These are phyloP conservation scores for Adansonia digitata DNA, from an alignment of 345 rosid genomes.

Conservation along the genomic window DNA sequence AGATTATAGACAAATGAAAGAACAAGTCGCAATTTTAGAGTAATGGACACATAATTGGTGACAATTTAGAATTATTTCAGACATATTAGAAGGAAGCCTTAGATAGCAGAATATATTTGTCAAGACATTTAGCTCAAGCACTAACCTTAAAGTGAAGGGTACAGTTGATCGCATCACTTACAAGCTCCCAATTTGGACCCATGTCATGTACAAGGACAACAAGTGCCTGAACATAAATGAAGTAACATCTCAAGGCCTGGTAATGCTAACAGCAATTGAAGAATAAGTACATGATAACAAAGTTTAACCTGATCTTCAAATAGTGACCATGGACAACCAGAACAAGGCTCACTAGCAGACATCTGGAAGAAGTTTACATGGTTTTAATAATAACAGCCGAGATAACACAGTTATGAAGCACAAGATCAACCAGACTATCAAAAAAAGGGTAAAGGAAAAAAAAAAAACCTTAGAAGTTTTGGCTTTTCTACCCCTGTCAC, in stretches of 20 bases:
- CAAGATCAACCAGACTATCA: not conserved
- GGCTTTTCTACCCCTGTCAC: conserved; percentile 71
- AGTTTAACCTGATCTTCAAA: conserved; percentile 94
- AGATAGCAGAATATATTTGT: not conserved
- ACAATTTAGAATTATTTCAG: not conserved
- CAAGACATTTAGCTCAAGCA: conserved; percentile 13
- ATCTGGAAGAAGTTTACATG: conserved; percentile 43
- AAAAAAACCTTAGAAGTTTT: conserved; percentile 68
- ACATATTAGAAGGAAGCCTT: not conserved
- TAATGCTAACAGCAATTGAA: conserved; percentile 16
- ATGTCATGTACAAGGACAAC: conserved; percentile 97
- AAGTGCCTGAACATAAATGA: conserved; percentile 62
- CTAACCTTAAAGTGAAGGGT: conserved; percentile 84
- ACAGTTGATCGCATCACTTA: conserved; percentile 92
- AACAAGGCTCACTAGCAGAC: conserved; percentile 66
- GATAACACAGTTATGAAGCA: conserved; percentile 2
- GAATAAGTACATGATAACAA: conserved; percentile 12
- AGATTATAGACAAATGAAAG: not conserved
- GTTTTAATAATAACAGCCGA: conserved; percentile 12
- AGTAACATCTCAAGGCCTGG: conserved; percentile 19
- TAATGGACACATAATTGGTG: not conserved
- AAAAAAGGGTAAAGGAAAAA: not conserved
- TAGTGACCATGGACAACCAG: conserved; percentile 85
- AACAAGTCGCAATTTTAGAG: not conserved
- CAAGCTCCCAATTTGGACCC: conserved; percentile 99